Conservation (phyloP, 805 yeast species). For the Candida yuanshanica region DNA sequence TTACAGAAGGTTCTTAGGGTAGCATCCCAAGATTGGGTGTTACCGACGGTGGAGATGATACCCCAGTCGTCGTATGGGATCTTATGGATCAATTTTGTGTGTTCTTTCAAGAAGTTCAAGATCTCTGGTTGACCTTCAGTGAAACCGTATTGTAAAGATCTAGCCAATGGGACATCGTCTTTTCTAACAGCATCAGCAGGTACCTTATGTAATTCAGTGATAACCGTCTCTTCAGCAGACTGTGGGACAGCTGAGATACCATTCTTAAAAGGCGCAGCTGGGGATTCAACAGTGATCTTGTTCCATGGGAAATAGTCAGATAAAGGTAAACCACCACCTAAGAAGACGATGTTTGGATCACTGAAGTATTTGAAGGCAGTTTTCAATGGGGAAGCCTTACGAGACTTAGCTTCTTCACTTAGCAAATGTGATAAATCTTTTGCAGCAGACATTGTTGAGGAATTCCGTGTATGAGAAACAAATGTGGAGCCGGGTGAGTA, state of each 20-base stretch:
- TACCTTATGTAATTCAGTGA: constrained; percentile 35
- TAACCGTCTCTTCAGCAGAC: constrained; percentile 29
- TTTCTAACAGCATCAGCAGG: constrained; percentile 32
- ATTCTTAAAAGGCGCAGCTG: constrained; percentile 70
- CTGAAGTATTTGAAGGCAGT: constrained; percentile 72
- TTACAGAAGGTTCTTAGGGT: constrained; percentile 69
- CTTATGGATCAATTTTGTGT: constrained; percentile 49
- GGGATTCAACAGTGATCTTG: constrained; percentile 60
- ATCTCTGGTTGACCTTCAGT: constrained; percentile 79
- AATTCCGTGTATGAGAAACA: neutral
- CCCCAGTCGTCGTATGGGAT: constrained; percentile 65
- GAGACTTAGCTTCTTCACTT: constrained; percentile 71
- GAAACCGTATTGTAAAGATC: constrained; percentile 89
- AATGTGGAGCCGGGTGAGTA: neutral
- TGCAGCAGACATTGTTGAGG: constrained; percentile 32
- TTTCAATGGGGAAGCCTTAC: constrained; percentile 78
- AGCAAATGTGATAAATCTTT: constrained; percentile 72
- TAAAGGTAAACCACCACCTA: constrained; percentile 95
- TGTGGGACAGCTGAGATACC: constrained; percentile 67
- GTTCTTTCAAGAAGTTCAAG: constrained; percentile 63
- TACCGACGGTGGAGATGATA: constrained; percentile 66
- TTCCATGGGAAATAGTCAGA: constrained; percentile 92
- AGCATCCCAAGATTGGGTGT: constrained; percentile 88
- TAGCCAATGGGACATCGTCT: constrained; percentile 64
- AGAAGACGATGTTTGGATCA: constrained; percentile 73